Conservation (phyloP, 306 rosid species). For the Cyclanthera cordifolia region DNA sequence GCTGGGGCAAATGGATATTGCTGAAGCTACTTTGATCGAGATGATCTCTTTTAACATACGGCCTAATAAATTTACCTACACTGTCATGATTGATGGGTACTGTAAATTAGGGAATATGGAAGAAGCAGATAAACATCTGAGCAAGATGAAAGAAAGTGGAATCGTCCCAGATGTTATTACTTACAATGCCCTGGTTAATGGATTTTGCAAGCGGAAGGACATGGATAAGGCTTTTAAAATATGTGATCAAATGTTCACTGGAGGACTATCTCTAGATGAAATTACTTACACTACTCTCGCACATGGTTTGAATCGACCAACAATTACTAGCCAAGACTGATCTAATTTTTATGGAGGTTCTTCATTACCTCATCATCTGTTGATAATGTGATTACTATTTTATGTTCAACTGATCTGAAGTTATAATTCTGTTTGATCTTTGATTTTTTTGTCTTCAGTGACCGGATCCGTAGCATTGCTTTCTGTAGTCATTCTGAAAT, state of each 20-base stretch:
- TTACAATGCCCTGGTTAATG: conserved; percentile 32
- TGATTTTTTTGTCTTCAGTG: not conserved
- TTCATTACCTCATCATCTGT: not conserved
- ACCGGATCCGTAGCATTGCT: not conserved
- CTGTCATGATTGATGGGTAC: conserved; percentile 57
- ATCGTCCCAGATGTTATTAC: conserved; percentile 46
- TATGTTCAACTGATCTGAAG: not conserved
- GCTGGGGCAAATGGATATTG: conserved; percentile 55
- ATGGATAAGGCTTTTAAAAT: conserved; percentile 27
- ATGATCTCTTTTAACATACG: conserved; percentile 34
- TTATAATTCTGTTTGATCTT: not conserved
- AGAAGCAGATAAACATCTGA: conserved; percentile 41
- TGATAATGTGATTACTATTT: not conserved
- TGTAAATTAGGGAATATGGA: conserved; percentile 53
- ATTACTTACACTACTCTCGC: conserved; percentile 33
- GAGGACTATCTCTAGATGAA: conserved; percentile 31
- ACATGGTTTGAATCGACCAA: conserved; percentile 22
- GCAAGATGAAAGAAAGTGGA: conserved; percentile 43
- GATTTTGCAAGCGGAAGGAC: conserved; percentile 33
- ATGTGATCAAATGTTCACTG: conserved; percentile 24
- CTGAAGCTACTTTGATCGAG: conserved; percentile 27
- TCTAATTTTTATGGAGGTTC: conserved; percentile 1
- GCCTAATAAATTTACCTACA: conserved; percentile 59
- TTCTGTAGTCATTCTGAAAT: not conserved
- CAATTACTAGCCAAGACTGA: conserved; percentile 10